These are phyloP conservation scores for Amoebophrya sp. DNA, from an alignment of 169 alveolate species.

Conservation along the genomic window DNA sequence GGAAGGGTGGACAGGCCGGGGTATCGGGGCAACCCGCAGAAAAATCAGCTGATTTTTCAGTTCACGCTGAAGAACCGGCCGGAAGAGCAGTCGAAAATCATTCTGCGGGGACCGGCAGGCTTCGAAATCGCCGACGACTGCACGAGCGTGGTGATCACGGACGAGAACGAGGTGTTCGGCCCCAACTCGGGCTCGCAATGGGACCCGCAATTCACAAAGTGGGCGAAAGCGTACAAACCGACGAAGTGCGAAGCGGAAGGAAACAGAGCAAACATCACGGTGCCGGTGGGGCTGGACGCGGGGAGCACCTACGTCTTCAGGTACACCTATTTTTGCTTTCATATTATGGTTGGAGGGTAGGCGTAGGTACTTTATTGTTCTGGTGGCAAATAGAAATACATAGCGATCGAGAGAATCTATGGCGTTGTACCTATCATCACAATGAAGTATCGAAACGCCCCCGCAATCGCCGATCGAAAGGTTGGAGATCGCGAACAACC, in stretches of 20 bases:
- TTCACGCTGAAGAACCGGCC: not conserved
- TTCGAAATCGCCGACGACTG: not conserved
- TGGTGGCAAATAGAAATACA: too few relatives aligned
- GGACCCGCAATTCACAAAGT: not conserved
- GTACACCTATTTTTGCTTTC: too few relatives aligned
- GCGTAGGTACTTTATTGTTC: too few relatives aligned
- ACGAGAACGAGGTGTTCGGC: not conserved
- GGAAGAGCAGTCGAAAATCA: not conserved
- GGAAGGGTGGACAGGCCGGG: not conserved
- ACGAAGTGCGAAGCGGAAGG: not conserved
- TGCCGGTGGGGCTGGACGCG: not conserved
- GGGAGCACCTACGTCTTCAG: slow-evolving; percentile 1
- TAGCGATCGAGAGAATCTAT: too few relatives aligned
- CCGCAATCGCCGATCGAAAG: too few relatives aligned
- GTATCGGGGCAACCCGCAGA: not conserved
- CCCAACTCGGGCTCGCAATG: not conserved
- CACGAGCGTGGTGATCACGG: not conserved
- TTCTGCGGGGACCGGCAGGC: not conserved
- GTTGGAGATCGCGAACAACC: not conserved
- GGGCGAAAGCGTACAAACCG: not conserved
- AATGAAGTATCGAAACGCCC: too few relatives aligned
- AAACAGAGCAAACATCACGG: not conserved
- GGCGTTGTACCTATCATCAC: too few relatives aligned
- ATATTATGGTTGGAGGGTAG: too few relatives aligned
- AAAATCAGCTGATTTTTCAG: not conserved